Evolutionary conservation across 495 filamentous ascomycete genomes (phyloP), one percentile per base, ranked within the genome.

Genomic region (Penicillium daleae): DNA sequence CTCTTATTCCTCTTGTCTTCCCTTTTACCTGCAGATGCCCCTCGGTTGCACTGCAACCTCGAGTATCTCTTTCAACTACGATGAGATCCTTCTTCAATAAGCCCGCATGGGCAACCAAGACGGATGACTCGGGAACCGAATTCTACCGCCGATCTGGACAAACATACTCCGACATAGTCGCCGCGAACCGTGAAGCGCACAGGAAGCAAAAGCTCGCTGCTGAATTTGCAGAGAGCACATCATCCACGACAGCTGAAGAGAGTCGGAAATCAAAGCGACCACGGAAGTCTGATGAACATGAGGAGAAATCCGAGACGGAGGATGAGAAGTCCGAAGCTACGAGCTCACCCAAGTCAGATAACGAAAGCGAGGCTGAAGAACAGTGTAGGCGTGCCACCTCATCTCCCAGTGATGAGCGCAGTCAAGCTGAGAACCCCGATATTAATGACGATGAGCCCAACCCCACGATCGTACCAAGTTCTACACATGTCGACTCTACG

Each of bases 11-110:
- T 9, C 1, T 33, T n/a, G n/a, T 6, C 10, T 13, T 54, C 6
- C 7, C 6, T 0, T 35, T 35, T 35, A 0, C 24, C n/a, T 12
- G 22, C 26, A 54, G 6, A 9, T n/a, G 24, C 2, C 10, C 24
- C 22, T 49, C 22, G 22, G 5, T 31, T 31, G 29, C 7, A 31
- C 29, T 24, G 42, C 42, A 21, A 46, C 19, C 21, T 2, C 10
- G 0, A 8, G n/a, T 52, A 2, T 19, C 3, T 9, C 6, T 0
- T 9, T 22, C 21, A 63, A 19, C 56, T 19, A 35, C 29, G n/a
- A 90, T 88, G 78, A 82, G 80, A 56, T 80, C 82, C 1, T 81
- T 92, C 32, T 92, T 92, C 71, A 92, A 87, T 35, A 88, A 86
- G 70, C 86, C 88, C 29, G 80, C 83, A 1, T 88, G 81, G 74